These are phyloP conservation scores for Calocera cornea DNA, from an alignment of 768 basidiomycete species.

Conservation along the genomic window DNA sequence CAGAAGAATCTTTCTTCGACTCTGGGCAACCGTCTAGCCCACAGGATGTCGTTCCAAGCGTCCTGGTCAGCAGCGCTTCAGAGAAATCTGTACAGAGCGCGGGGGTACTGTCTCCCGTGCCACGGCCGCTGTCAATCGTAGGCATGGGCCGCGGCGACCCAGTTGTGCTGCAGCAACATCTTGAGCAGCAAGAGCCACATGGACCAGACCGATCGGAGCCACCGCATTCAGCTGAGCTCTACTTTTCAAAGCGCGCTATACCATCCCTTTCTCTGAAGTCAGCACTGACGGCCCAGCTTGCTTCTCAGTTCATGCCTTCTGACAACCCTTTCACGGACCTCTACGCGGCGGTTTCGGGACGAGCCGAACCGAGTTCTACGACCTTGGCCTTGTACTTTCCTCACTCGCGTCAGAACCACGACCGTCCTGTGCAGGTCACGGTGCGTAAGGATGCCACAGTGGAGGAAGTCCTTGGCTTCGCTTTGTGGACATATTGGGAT, in stretches of 20 bases:
- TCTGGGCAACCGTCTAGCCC: background rate
- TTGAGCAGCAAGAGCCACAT: background rate
- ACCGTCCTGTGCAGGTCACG: conserved; percentile 52
- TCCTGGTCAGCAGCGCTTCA: conserved; percentile 1
- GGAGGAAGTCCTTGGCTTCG: conserved; percentile 91
- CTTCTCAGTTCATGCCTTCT: conserved; percentile 42
- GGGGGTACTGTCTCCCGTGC: background rate
- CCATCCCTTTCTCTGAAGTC: conserved; percentile 28
- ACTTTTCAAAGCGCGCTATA: conserved; percentile 12
- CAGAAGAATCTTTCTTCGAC: conserved; percentile 1
- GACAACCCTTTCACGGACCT: conserved; percentile 80
- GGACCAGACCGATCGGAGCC: background rate
- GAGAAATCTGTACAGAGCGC: background rate
- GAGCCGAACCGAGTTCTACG: conserved; percentile 43
- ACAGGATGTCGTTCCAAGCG: background rate
- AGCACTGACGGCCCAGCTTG: conserved; percentile 60
- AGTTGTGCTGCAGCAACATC: too few species aligned
- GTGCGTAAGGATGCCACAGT: conserved; percentile 81
- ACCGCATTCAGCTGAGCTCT: conserved; percentile 5
- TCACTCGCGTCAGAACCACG: conserved; percentile 46
- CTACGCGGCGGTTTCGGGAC: conserved; percentile 74
- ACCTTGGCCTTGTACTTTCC: conserved; percentile 77
- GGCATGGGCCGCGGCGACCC: background rate
- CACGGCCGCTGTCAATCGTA: background rate
- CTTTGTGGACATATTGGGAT: conserved; percentile 88